These are phyloP conservation scores for Fusarium transvaalense DNA, from an alignment of 2,329 filamentous ascomycete genomes.

Conservation along the genomic window DNA sequence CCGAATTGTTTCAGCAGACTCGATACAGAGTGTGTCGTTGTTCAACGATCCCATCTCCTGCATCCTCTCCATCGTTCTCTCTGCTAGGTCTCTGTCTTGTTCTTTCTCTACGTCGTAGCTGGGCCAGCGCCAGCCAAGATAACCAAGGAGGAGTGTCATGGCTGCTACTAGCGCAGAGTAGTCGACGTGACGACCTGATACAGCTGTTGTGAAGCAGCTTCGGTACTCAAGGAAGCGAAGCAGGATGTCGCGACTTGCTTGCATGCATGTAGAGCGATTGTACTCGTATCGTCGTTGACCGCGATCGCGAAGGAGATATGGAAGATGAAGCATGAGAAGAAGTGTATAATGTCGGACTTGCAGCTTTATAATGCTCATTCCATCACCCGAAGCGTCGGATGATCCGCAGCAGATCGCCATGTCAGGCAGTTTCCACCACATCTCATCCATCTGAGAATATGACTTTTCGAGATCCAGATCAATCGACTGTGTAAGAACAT, in stretches of 20 bases:
- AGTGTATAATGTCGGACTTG: conserved; percentile 66
- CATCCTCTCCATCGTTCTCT: conserved; percentile 55
- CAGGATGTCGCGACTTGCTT: conserved; percentile 65
- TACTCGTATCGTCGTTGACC: conserved; percentile 62
- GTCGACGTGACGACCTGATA: conserved; percentile 60
- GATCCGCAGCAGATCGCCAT: conserved; percentile 42
- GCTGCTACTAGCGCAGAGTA: conserved; percentile 65
- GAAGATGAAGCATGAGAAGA: conserved; percentile 66
- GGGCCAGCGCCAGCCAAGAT: conserved; percentile 57
- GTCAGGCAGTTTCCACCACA: conserved; percentile 63
- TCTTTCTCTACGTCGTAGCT: conserved; percentile 41
- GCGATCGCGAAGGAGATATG: conserved; percentile 63
- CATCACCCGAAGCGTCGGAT: conserved; percentile 33
- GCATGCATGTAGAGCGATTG: conserved; percentile 57
- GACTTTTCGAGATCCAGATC: conserved; percentile 62
- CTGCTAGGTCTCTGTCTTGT: conserved; percentile 55
- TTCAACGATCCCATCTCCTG: conserved; percentile 54
- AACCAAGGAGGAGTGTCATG: conserved; percentile 64
- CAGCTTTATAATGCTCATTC: conserved; percentile 55
- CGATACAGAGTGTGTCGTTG: conserved; percentile 57
- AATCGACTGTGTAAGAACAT: conserved; percentile 58
- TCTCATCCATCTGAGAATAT: conserved; percentile 48
- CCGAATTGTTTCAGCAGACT: conserved; percentile 59
- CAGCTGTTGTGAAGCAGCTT: conserved; percentile 32
- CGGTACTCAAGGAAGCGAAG: conserved; percentile 63